Evolutionary conservation across 352 stramenopile genomes (phyloP), one percentile per base, ranked within the genome.

Genomic region (Phytopythium cucurbitacearum): DNA sequence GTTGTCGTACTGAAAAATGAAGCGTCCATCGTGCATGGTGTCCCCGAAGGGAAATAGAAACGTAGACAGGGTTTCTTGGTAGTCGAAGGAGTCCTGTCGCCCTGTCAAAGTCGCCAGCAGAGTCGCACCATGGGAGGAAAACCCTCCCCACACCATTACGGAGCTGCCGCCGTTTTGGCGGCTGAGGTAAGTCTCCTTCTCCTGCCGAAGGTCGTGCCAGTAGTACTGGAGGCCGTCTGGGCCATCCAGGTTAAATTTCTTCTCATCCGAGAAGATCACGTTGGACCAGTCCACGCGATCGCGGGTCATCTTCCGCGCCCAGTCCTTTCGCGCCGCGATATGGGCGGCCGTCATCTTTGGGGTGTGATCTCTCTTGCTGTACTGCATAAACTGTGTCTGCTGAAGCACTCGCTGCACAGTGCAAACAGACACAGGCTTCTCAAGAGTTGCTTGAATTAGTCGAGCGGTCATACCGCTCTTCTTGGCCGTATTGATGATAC

Each of bases 141-240:
- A n/a, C n/a, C n/a, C n/a, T n/a, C n/a, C n/a, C n/a, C n/a, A n/a
- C n/a, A n/a, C n/a, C n/a, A n/a, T n/a, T n/a, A n/a, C n/a, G n/a
- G n/a, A n/a, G n/a, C n/a, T n/a, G n/a, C n/a, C n/a, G n/a, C n/a
- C n/a, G n/a, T n/a, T n/a, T n/a, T n/a, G n/a, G n/a, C n/a, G n/a
- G n/a, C n/a, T n/a, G n/a, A n/a, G n/a, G n/a, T n/a, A n/a, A n/a
- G n/a, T n/a, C n/a, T n/a, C n/a, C n/a, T n/a, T n/a, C n/a, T n/a
- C n/a, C n/a, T n/a, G n/a, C n/a, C n/a, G n/a, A n/a, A n/a, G n/a
- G 38, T 48, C 44, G 39, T 65, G 58, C 51, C 58, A 65, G 16
- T 59, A 59, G 43, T 60, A 59, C 28, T 59, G 37, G 9, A 37
- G 15, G 5, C 51, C 51, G 35, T 65, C 58, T 8, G 58, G 42